Evolutionary conservation across 2,329 filamentous ascomycete species (phyloP).

Genomic region (Elsinoe fawcettii): DNA sequence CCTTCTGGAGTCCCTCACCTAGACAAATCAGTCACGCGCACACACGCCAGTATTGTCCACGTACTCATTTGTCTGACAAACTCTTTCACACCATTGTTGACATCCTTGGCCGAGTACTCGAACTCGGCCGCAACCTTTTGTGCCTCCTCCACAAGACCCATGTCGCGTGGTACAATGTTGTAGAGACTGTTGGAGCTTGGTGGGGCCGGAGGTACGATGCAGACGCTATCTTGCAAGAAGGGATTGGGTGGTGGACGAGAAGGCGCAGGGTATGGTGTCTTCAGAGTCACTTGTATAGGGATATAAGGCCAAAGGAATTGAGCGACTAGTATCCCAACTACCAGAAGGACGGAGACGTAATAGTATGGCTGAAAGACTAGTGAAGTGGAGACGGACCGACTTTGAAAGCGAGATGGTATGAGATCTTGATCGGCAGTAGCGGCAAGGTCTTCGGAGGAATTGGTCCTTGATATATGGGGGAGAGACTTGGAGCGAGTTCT

Average conservation of each 20-base stretch:
- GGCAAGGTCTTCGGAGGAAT: slow-evolving; percentile 19
- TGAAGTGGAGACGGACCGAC: background rate
- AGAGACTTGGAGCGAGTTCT: slow-evolving; percentile 12
- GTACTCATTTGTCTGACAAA: slow-evolving; percentile 78
- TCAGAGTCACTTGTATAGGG: slow-evolving; percentile 21
- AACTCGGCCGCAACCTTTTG: slow-evolving; percentile 76
- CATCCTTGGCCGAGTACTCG: slow-evolving; percentile 68
- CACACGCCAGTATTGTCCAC: slow-evolving; percentile 28
- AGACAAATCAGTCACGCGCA: slow-evolving; percentile 7
- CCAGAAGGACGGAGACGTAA: slow-evolving; percentile 10
- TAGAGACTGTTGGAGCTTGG: slow-evolving; percentile 18
- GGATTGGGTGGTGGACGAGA: slow-evolving; percentile 24
- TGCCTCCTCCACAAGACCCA: slow-evolving; percentile 59
- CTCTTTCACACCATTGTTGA: slow-evolving; percentile 73
- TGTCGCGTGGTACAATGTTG: slow-evolving; percentile 32
- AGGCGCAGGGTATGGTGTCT: background rate
- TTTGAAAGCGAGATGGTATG: slow-evolving; percentile 13
- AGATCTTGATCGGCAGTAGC: slow-evolving; percentile 21
- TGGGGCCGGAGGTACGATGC: slow-evolving; percentile 24
- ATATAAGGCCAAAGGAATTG: slow-evolving; percentile 10
- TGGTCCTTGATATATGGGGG: slow-evolving; percentile 19
- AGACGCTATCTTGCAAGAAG: slow-evolving; percentile 31
- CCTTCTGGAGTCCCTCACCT: slow-evolving; percentile 74
- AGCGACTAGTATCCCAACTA: background rate
- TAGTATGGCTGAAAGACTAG: slow-evolving; percentile 8